Evolutionary conservation across 2,329 filamentous ascomycete genomes (phyloP).

Genomic region (Chalara sp.): DNA sequence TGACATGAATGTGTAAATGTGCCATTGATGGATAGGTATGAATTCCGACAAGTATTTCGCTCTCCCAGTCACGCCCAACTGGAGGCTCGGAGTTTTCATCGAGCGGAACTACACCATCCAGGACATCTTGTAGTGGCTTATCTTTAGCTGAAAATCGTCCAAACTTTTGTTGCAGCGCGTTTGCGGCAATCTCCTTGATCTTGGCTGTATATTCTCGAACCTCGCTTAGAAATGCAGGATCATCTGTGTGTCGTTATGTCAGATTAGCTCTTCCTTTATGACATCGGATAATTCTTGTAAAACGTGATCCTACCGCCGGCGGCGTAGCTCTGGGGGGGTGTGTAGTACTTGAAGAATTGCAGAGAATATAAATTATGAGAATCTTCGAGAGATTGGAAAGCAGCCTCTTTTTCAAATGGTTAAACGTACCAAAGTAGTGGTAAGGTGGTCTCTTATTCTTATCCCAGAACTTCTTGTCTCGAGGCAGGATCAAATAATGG

Average conservation of each 20-base stretch:
- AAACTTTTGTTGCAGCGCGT: conserved; percentile 65
- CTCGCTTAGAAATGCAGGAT: conserved; percentile 58
- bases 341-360: conserved; percentile 23
- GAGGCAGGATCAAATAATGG: conserved; percentile 83
- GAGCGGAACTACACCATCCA: conserved; percentile 49
- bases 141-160: conserved; percentile 59
- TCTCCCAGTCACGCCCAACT: conserved; percentile 68
- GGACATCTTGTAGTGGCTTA: conserved; percentile 52
- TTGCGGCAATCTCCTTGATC: conserved; percentile 60
- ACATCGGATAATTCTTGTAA: no score
- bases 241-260: conserved; percentile 46
- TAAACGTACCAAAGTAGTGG: no score
- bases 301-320: no score
- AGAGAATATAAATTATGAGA: no score
- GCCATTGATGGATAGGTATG: conserved; percentile 89
- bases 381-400: no score
- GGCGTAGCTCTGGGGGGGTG: conserved; percentile 62
- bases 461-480: conserved; percentile 27
- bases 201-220: conserved; percentile 54
- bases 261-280: no score
- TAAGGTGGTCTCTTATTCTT: no score
- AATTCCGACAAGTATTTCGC: conserved; percentile 69
- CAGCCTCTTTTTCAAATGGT: no score
- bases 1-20: conserved; percentile 83
- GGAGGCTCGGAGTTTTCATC: conserved; percentile 49